These are phyloP conservation scores for Cynanchum wilfordii DNA, from an alignment of 257 asterid species.

Conservation along the genomic window DNA sequence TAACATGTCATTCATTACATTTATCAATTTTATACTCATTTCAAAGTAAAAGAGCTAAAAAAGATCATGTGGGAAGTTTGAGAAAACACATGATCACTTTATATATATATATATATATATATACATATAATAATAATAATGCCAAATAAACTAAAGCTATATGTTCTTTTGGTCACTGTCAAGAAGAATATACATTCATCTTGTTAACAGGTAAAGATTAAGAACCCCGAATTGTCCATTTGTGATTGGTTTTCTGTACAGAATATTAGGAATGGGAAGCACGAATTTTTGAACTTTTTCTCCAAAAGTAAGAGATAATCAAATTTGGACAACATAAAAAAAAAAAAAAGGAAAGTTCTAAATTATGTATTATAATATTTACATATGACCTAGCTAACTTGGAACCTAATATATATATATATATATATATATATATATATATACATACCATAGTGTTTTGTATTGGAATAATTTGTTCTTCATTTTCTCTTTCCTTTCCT, in stretches of 20 bases:
- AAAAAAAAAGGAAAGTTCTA: not conserved
- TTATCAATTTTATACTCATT: constrained; percentile 2
- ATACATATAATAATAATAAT: constrained; percentile 16
- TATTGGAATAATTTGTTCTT: constrained; percentile 23
- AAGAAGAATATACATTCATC: constrained; percentile 37
- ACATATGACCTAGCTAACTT: constrained; percentile 18
- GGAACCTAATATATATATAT: not conserved
- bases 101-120: constrained; percentile 6
- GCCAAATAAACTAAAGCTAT: constrained; percentile 26
- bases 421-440: not conserved
- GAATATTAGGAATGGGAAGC: constrained; percentile 49
- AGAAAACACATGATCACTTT: constrained; percentile 42
- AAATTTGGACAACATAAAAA: not conserved
- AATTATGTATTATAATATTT: constrained; percentile 23
- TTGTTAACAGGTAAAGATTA: constrained; percentile 32
- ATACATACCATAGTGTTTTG: not conserved
- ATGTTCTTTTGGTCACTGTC: constrained; percentile 36
- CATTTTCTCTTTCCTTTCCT: constrained; percentile 20
- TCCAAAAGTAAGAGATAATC: not conserved
- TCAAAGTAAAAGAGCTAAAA: constrained; percentile 22
- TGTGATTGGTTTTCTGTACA: constrained; percentile 31
- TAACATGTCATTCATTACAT: not conserved
- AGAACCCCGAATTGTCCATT: constrained; percentile 30
- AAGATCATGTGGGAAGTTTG: constrained; percentile 38
- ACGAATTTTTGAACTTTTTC: constrained; percentile 31